Evolutionary conservation across 345 rosid species (phyloP).

Genomic region (Eucalyptus urophylla): DNA sequence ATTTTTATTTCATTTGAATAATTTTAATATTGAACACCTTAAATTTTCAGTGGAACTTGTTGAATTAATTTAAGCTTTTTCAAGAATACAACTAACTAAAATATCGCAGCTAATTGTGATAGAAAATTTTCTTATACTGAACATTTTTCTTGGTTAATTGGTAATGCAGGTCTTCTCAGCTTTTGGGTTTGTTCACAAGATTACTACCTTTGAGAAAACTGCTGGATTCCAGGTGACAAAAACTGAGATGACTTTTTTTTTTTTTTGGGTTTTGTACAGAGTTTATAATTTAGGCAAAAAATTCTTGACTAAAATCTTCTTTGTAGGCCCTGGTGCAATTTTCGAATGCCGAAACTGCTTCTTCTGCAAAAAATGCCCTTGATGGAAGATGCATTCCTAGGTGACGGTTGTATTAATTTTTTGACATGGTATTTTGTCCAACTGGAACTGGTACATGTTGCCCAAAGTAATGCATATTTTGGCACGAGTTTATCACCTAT

Average conservation of each 20-base stretch:
- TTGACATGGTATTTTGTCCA: conserved; percentile 51
- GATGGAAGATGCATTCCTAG: conserved; percentile 99
- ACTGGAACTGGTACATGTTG: conserved; percentile 11
- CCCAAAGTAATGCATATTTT: neutral
- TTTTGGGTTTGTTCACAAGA: conserved; percentile 97
- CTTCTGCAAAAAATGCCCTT: conserved; percentile 72
- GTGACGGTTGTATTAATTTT: conserved; percentile 66
- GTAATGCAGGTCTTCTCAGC: conserved; percentile 91
- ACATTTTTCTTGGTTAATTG: neutral
- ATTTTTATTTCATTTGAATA: neutral
- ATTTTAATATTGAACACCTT: neutral
- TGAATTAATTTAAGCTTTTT: neutral
- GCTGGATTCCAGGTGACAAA: conserved; percentile 81
- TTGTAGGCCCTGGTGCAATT: conserved; percentile 96
- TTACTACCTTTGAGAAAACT: conserved; percentile 96
- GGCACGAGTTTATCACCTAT: neutral
- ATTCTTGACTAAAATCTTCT: neutral
- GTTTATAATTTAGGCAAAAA: neutral
- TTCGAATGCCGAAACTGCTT: conserved; percentile 84
- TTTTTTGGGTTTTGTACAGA: neutral
- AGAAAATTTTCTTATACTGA: neutral
- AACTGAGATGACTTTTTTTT: neutral
- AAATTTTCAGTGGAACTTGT: neutral
- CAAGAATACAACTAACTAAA: neutral
- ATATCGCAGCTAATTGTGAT: neutral